Evolutionary conservation across 2,329 filamentous ascomycete genomes (phyloP).

Genomic region (Penicillium sp.): DNA sequence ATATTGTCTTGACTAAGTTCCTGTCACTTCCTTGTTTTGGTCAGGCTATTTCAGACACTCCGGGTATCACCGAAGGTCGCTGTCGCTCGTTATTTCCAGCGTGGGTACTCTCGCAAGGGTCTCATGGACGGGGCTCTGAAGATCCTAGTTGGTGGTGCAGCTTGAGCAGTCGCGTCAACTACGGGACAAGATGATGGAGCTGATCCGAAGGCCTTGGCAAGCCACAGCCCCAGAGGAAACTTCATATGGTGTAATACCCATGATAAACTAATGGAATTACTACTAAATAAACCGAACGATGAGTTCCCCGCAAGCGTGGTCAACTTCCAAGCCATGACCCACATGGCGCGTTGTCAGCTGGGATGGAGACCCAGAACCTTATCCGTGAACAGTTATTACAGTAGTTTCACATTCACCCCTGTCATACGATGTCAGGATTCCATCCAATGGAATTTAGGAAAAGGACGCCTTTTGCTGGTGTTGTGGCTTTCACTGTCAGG

Average conservation of each 20-base stretch:
- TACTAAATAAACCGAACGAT: too few relatives aligned
- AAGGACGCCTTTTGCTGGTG: conserved; percentile 54
- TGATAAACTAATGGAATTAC: too few relatives aligned
- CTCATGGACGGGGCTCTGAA: not conserved
- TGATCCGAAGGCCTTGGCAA: too few relatives aligned
- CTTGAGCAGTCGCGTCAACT: not conserved
- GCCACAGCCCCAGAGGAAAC: too few relatives aligned
- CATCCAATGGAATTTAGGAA: too few relatives aligned
- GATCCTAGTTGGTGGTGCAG: not conserved
- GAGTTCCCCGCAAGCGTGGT: too few relatives aligned
- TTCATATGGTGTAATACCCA: too few relatives aligned
- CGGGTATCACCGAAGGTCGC: conserved; percentile 12
- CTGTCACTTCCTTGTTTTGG: conserved; percentile 10
- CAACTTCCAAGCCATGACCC: too few relatives aligned
- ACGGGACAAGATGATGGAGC: not conserved
- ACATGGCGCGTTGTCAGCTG: too few relatives aligned
- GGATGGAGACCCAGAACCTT: too few relatives aligned
- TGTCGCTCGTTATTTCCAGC: conserved; percentile 11
- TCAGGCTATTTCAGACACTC: conserved; percentile 4
- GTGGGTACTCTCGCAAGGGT: conserved; percentile 8
- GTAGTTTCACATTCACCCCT: not conserved
- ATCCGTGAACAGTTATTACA: too few relatives aligned
- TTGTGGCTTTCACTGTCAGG: not conserved
- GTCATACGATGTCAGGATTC: not conserved
- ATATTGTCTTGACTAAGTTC: not conserved